A percentile compares a stretch with the other conserved stretches of the same genome.
These are phyloP conservation scores for Nannochloropsis gaditana DNA, from an alignment of 108 stramenopile genomes.

Conservation along the genomic window DNA sequence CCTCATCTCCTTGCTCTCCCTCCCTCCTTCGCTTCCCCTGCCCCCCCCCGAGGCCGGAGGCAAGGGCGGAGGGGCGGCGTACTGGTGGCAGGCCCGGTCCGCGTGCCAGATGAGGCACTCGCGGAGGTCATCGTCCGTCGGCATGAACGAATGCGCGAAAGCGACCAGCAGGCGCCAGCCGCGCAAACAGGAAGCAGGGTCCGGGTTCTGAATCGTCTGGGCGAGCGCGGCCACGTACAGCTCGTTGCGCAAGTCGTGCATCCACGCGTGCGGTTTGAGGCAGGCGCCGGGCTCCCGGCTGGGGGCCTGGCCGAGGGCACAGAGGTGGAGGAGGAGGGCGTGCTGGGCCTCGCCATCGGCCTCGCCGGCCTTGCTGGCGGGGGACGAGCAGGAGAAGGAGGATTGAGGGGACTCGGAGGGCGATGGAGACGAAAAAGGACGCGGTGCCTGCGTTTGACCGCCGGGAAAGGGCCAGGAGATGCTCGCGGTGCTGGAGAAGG, in stretches of 20 bases:
- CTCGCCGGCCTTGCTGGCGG: neutral
- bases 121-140: neutral
- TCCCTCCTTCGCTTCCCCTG: neutral
- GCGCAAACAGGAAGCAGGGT: neutral
- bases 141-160: constrained; percentile 13
- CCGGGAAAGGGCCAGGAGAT: neutral
- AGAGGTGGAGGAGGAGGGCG: neutral
- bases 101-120: constrained; percentile 11
- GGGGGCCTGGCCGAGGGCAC: neutral
- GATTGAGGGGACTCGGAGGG: neutral
- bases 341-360: neutral
- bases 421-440: neutral
- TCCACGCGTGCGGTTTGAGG: too few species aligned
- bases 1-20: neutral
- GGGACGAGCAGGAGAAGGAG: neutral
- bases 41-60: neutral
- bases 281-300: neutral
- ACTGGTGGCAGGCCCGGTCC: neutral
- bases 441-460: neutral
- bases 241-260: neutral
- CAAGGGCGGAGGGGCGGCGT: neutral
- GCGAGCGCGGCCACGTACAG: neutral
- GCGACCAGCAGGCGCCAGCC: neutral
- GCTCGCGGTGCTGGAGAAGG: neutral
- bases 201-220: neutral